Base-by-base conservation (phyloP, 805 yeast genomes). In the Brettanomyces bruxellensis region DNA sequence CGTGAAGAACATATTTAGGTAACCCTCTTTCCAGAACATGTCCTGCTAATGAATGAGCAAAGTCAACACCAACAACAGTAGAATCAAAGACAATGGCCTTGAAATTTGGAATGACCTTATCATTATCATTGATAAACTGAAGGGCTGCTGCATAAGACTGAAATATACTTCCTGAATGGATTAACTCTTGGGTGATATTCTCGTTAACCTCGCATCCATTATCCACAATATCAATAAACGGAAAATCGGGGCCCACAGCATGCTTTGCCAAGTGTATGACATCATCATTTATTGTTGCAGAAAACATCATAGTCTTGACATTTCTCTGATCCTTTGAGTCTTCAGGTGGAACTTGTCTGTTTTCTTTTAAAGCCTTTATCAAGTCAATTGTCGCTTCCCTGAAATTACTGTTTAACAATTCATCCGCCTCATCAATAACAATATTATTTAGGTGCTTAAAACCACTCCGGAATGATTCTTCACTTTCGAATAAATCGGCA, bases 371-470 rank as follows among this genome's bases (percentile, higher is more conserved):
- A 36, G 56, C 61, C 11, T 67, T 66, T 40, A 83, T 76, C 47
- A 89, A 81, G 25, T 70, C 67, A 47, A 74, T 71, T 49, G 90
- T 70, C 51, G 78, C 83, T 37, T 73, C 76, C 56, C 76, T 80
- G 62, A 91, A 90, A 14, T 95, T 95, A 50, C 78, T 80, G 62
- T 84, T 93, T 49, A 90, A 71, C 44, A 90, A 67, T 55, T 93
- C 77, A 66, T 90, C 97, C 36, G 96, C 96, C 68, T 90, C 98
- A 64, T 90, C 97, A 51, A 87, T 78, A 37, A 89, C 82, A 50
- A 86, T 72, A 56, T 81, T 77, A 49, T 73, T 74, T 47, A 90
- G 69, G 45, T 69, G 64, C 37, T 64, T 60, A 61, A 88, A 81
- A 37, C 72, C 65, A 8, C 66, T 61, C 23, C 65, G 63, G 18